phyloP scores from a whole-genome alignment of 495 filamentous ascomycete genomes.

The Penicillium psychrofluorescens region DNA sequence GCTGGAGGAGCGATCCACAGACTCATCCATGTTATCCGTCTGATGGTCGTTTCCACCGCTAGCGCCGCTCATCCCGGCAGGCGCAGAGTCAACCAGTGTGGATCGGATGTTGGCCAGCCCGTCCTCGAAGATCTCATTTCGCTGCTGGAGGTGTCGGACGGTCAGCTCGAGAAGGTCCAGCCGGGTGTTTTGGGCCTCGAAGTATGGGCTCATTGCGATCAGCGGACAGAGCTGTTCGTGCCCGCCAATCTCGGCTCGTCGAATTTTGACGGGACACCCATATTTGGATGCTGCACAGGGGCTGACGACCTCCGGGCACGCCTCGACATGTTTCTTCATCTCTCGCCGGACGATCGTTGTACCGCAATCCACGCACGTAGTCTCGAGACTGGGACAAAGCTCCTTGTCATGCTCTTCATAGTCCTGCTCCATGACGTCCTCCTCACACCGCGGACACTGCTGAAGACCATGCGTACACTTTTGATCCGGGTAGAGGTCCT shows the following conservation, averaged over 20 bases:
- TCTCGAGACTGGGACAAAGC: constrained; percentile 42
- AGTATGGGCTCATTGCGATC: constrained; percentile 50
- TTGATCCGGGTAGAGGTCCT: constrained; percentile 26
- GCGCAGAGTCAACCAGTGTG: constrained; percentile 30
- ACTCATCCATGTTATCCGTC: constrained; percentile 5
- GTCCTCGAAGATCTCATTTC: constrained; percentile 52
- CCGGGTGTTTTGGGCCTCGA: constrained; percentile 49
- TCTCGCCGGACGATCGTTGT: constrained; percentile 38
- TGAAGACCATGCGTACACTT: constrained; percentile 51
- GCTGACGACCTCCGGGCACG: constrained; percentile 47
- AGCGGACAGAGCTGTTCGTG: constrained; percentile 52
- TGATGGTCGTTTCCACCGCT: not conserved
- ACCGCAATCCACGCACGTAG: constrained; percentile 47
- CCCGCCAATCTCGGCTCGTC: constrained; percentile 38
- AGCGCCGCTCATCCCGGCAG: constrained; percentile 1
- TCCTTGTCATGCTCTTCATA: constrained; percentile 47
- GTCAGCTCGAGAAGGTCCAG: constrained; percentile 49
- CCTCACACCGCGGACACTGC: constrained; percentile 47
- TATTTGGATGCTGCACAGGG: constrained; percentile 48
- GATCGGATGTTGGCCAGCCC: constrained; percentile 43
- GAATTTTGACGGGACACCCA: constrained; percentile 48
- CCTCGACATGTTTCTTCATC: constrained; percentile 41
- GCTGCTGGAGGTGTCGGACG: constrained; percentile 48
- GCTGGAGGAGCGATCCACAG: constrained; percentile 12
- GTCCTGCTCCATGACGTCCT: constrained; percentile 49